Base-by-base conservation (phyloP, 2,329 filamentous ascomycete genomes). In the Sporothrix luriei region DNA sequence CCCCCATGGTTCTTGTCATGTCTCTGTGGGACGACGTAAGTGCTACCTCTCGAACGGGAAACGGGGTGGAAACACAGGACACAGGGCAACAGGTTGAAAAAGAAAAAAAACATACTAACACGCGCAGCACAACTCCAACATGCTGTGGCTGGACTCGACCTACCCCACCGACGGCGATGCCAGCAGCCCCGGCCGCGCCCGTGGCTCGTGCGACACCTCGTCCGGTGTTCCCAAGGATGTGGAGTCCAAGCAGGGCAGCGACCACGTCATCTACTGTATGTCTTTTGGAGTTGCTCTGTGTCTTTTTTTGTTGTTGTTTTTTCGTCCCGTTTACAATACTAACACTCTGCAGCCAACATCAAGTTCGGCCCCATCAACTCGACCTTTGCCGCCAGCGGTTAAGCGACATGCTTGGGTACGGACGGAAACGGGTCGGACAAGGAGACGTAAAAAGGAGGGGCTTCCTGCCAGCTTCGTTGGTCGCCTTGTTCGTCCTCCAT, bases 1-100 rank as follows among this genome's bases (percentile, higher is more conserved):
- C 80, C 61, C 86, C 85, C 46, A 88, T 89, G 85, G 87, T 89
- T 40, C 81, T 90, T 6, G 87, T 88, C 74, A 83, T 89, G 82
- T 84, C 81, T 21, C 78, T 87, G 70, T 87, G 85, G 85, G 87
- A 88, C 74, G 88, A 90, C 77, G 75, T 76, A 68, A 74, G 75
- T 72, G 40, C 40, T 43, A 2, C 16, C 5, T 43, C 4, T 43
- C 13, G 4, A 9, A 38, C 40, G 19, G 19, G 6, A 40, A n/a
- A n/a, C n/a, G n/a, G n/a, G n/a, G n/a, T n/a, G 9, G 9, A 7
- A 33, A 33, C 33, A 33, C 33, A 33, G 7, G 9, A 33, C 9
- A n/a, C n/a, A n/a, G n/a, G n/a, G 33, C 5, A 33, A 33, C 33
- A 33, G 9, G 33, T 33, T 13, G 55, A 61, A 14, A 2, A 6